Conservation (phyloP, 495 filamentous ascomycete genomes). For the Friedmanniomyces endolithicus region DNA sequence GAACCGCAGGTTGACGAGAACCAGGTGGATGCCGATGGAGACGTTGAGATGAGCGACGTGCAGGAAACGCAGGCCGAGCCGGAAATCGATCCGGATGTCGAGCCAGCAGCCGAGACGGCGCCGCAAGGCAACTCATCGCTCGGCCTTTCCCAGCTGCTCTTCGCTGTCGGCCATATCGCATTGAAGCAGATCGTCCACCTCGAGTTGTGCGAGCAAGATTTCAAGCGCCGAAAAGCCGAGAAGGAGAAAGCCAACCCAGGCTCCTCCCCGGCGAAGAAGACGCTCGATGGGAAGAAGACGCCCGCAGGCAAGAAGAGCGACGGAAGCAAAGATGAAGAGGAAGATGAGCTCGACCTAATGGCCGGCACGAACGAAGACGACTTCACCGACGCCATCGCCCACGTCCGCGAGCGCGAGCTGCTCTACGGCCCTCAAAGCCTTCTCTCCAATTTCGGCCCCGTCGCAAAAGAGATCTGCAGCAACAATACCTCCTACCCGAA, state of each 20-base stretch:
- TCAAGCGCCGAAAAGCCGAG: slow-evolving; percentile 90
- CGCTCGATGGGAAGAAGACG: slow-evolving; percentile 30
- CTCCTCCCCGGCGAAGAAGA: slow-evolving; percentile 37
- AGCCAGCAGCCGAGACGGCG: slow-evolving; percentile 35
- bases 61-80: slow-evolving; percentile 27
- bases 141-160: slow-evolving; percentile 79
- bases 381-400: slow-evolving; percentile 90
- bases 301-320: slow-evolving; percentile 40
- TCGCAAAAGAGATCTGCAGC: slow-evolving; percentile 84
- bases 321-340: slow-evolving; percentile 30
- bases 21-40: slow-evolving; percentile 26
- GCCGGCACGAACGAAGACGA: slow-evolving; percentile 97
- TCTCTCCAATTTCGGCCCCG: slow-evolving; percentile 74
- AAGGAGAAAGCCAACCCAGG: slow-evolving; percentile 54
- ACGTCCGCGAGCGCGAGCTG: slow-evolving; percentile 88
- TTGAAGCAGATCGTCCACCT: slow-evolving; percentile 99
- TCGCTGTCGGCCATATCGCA: slow-evolving; percentile 90
- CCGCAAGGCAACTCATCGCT: slow-evolving; percentile 38
- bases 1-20: slow-evolving; percentile 27
- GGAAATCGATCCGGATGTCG: slow-evolving; percentile 28
- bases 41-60: slow-evolving; percentile 31
- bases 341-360: slow-evolving; percentile 87
- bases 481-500: slow-evolving; percentile 86
- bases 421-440: slow-evolving; percentile 78
- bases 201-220: slow-evolving; percentile 93